Conservation (phyloP, 345 rosid species). For the Populus euphratica region DNA sequence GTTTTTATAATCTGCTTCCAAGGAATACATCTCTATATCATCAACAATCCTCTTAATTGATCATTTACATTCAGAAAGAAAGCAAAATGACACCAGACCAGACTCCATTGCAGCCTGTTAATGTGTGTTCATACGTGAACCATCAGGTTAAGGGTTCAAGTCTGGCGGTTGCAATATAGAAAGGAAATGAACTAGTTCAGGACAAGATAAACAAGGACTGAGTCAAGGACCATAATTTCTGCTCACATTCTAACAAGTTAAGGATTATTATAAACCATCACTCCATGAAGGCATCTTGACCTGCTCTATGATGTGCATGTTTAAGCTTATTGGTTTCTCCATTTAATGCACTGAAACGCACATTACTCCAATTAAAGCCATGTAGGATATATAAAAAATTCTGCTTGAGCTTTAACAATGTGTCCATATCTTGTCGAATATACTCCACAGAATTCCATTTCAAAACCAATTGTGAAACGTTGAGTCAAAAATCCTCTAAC, state of each 20-base stretch:
- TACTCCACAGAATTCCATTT: neutral
- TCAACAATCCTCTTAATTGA: neutral
- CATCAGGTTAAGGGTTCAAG: neutral
- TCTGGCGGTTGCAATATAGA: neutral
- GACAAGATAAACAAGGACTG: neutral
- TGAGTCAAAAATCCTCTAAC: neutral
- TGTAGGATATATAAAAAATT: neutral
- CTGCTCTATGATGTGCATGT: neutral
- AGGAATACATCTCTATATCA: neutral
- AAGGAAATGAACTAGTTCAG: neutral
- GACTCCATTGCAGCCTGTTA: neutral
- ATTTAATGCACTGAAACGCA: neutral
- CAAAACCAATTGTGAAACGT: neutral
- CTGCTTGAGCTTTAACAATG: neutral
- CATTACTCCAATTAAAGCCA: neutral
- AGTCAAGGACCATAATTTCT: neutral
- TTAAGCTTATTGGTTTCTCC: neutral
- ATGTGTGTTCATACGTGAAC: neutral
- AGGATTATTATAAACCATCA: neutral
- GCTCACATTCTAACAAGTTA: neutral
- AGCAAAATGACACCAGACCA: neutral
- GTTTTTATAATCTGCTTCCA: neutral
- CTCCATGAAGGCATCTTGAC: neutral
- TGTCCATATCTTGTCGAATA: neutral
- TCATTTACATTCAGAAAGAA: neutral